Conservation (phyloP, 208 protist genomes). For the Leishmania gerbilli region DNA sequence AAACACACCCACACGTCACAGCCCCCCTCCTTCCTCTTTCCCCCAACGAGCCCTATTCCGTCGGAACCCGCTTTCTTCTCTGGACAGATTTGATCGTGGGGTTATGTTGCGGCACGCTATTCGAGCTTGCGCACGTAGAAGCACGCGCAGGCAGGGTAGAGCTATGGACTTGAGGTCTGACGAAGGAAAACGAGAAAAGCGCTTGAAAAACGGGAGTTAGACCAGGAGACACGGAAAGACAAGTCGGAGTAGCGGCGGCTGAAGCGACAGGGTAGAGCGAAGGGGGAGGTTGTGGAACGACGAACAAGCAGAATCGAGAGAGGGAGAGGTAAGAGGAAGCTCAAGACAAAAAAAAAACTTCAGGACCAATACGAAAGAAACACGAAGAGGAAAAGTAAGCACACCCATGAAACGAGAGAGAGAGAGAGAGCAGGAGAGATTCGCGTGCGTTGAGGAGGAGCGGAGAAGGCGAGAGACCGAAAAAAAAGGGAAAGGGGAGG, state of each 20-base stretch:
- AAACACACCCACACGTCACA: neutral
- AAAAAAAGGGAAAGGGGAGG: neutral
- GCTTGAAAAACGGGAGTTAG: neutral
- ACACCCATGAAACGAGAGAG: neutral
- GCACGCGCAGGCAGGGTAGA: neutral
- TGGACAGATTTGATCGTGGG: neutral
- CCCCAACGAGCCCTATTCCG: no score
- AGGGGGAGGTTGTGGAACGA: conserved; percentile 1
- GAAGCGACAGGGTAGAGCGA: conserved; percentile 4
- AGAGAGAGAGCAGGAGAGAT: neutral
- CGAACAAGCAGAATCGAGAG: neutral
- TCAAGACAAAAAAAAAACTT: neutral
- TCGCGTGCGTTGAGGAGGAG: neutral
- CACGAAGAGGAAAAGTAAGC: conserved; percentile 10
- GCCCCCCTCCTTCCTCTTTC: neutral
- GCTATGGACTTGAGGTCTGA: neutral
- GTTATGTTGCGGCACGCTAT: conserved; percentile 3
- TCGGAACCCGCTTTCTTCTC: neutral
- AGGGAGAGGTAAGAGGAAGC: neutral
- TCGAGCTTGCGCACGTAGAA: neutral
- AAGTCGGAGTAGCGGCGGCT: neutral
- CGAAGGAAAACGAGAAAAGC: neutral
- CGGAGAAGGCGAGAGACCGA: neutral
- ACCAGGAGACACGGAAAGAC: neutral
- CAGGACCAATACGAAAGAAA: conserved; percentile 20